Base-by-base conservation (phyloP, 75 land plant species). In the Adiantum capillusveneris region DNA sequence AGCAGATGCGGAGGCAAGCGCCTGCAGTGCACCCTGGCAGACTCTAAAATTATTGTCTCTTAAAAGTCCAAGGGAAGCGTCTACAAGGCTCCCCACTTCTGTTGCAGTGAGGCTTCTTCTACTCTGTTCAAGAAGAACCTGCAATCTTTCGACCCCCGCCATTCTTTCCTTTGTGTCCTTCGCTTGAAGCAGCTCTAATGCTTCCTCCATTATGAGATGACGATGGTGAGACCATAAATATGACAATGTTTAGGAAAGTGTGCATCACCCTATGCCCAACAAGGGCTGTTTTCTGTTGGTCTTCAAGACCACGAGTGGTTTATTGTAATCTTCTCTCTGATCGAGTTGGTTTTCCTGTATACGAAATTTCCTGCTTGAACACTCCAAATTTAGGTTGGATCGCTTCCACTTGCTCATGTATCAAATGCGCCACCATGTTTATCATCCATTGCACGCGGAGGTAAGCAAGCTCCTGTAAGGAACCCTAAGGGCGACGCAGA, bases 111-210 rank as follows among this genome's bases (percentile, higher is more conserved):
- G 67, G 46, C 69, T 62, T 76, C 75, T 82, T 12, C 87, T 42
- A 20, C 84, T 73, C 17, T 82, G 64, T 59, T 95, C 97, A 11
- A 95, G 84, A 43, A 79, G 60, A 44, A 77, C 70, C 65, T 95
- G 89, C 29, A 95, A 87, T 29, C 79, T 76, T 81, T 95, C 99
- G 56, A 90, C 97, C 0, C 97, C 97, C 0, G 97, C 93, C 97
- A 90, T 86, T 27, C 99, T 25, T 77, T 90, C 93, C 83, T 95
- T 95, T 9, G 98, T 82, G 68, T 94, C 98, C 79, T 94, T 94
- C 26, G 96, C 75, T 20, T 86, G 85, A 55, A 77, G 86, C 74
- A 87, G 73, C 70, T 84, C 88, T 69, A 95, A 58, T 2, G 89
- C 88, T 64, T 87, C 89, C 75, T 95, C 99, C 97, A 95, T 90